Base-by-base conservation (phyloP, 2,329 filamentous ascomycete species). In the Ceratocystis papillata region DNA sequence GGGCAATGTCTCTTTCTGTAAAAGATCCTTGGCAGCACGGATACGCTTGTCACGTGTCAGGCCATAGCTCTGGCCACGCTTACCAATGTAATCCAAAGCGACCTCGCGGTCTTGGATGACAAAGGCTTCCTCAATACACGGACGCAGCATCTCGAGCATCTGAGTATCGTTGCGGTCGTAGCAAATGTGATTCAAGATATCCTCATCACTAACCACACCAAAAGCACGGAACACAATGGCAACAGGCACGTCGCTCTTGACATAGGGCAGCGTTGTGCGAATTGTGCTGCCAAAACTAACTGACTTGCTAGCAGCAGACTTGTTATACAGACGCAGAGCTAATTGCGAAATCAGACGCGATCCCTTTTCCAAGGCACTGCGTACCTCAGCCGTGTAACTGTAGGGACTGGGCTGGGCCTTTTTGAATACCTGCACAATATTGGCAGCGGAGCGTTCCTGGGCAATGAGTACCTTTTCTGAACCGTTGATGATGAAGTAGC, bases 401-500 rank as follows among this genome's bases (percentile, higher is more conserved):
- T 90, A 96, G 8, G 90, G 89, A 70, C 90, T 93, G n/a, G 91
- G 90, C 71, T 87, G 84, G 0, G 93, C 90, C 79, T 99, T 99
- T 78, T 96, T 93, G 84, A 99, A 99, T 33, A 99, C 93, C 77
- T 99, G 94, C 4, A 99, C 94, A 67, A 97, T 99, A 74, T 99
- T 99, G 73, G 93, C 94, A 50, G 94, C 94, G 74, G 92, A 96
- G 69, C 94, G 88, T 77, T 99, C 94, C 75, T 99, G 94, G 1
- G 94, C 94, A 72, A 99, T 99, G 71, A 99, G 79, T 25, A 99
- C 94, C 81, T 99, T 99, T 75, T 99, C 94, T 76, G 90, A 96
- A 55, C 94, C 94, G 78, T 99, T 99, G 81, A 99, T 99, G 72
- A 99, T 90, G 74, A 99, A 99, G 77, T 99, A 99, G 70, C 94